Evolutionary conservation across 2,329 filamentous ascomycete species (phyloP).

Genomic region (Fusarium incarnatum): DNA sequence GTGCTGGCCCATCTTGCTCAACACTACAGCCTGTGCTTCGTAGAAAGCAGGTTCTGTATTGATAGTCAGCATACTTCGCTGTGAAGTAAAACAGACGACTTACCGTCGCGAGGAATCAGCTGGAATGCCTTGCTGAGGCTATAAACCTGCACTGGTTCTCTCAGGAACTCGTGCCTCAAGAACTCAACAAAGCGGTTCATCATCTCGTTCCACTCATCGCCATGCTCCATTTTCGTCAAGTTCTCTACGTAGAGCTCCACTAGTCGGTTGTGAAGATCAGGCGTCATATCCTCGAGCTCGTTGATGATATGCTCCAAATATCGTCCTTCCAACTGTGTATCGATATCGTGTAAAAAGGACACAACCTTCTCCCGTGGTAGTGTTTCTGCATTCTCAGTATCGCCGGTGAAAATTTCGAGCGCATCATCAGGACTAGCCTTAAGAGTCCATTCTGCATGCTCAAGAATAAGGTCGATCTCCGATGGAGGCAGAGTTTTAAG

Average conservation of each 20-base stretch:
- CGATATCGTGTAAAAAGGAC: slow-evolving; percentile 76
- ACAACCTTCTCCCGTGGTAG: slow-evolving; percentile 82
- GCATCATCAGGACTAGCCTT: slow-evolving; percentile 76
- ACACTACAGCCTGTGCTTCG: slow-evolving; percentile 88
- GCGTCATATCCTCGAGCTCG: slow-evolving; percentile 85
- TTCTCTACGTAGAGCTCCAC: slow-evolving; percentile 77
- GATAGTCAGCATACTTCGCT: slow-evolving; percentile 21
- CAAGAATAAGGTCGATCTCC: slow-evolving; percentile 88
- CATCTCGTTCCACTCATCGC: slow-evolving; percentile 66
- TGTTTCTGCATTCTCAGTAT: slow-evolving; percentile 94
- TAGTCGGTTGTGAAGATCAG: slow-evolving; percentile 87
- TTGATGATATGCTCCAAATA: slow-evolving; percentile 93
- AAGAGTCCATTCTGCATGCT: slow-evolving; percentile 91
- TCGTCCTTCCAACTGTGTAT: slow-evolving; percentile 76
- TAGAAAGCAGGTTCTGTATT: slow-evolving; percentile 82
- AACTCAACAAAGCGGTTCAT: slow-evolving; percentile 79
- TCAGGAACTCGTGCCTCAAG: slow-evolving; percentile 77
- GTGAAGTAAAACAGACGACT: slow-evolving; percentile 42
- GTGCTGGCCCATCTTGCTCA: slow-evolving; percentile 95
- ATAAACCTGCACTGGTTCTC: slow-evolving; percentile 78
- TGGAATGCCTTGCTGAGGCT: slow-evolving; percentile 81
- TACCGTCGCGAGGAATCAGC: slow-evolving; percentile 83
- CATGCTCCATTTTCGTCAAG: slow-evolving; percentile 56
- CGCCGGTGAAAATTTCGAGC: slow-evolving; percentile 93
- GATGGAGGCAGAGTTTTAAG: slow-evolving; percentile 89